Evolutionary conservation across 345 rosid species (phyloP).

Genomic region (Pistacia vera): DNA sequence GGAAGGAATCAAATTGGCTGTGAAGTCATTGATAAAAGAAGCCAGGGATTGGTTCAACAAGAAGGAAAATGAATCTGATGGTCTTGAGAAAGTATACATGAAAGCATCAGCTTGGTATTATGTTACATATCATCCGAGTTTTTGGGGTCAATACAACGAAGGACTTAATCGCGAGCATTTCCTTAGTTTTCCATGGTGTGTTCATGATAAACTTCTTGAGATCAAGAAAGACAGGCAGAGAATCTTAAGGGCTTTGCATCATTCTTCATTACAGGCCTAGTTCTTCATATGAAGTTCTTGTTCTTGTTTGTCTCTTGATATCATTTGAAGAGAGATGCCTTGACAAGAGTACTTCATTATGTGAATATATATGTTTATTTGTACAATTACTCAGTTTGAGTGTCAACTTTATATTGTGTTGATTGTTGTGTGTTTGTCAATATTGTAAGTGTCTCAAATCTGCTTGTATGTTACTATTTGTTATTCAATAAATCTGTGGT

Average conservation of each 20-base stretch:
- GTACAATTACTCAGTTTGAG: not conserved
- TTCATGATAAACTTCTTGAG: conserved; percentile 29
- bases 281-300: not conserved
- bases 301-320: too few species aligned
- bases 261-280: not conserved
- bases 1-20: conserved; percentile 32
- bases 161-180: conserved; percentile 26
- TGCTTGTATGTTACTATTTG: not conserved
- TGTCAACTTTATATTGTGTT: not conserved
- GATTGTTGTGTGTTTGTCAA: not conserved
- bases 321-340: too few species aligned
- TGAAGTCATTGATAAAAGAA: conserved; percentile 46
- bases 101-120: conserved; percentile 59
- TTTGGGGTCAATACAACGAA: conserved; percentile 29
- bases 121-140: conserved; percentile 42
- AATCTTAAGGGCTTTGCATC: not conserved
- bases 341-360: too few species aligned
- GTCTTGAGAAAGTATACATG: conserved; percentile 21
- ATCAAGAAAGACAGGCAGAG: conserved; percentile 24
- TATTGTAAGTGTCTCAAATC: not conserved
- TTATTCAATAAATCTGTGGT: too few species aligned
- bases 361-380: not conserved
- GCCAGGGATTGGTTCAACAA: conserved; percentile 46
- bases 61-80: conserved; percentile 6
- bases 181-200: conserved; percentile 48